phyloP scores from a whole-genome alignment of 768 basidiomycete genomes.

The Psilocybe azurescens region DNA sequence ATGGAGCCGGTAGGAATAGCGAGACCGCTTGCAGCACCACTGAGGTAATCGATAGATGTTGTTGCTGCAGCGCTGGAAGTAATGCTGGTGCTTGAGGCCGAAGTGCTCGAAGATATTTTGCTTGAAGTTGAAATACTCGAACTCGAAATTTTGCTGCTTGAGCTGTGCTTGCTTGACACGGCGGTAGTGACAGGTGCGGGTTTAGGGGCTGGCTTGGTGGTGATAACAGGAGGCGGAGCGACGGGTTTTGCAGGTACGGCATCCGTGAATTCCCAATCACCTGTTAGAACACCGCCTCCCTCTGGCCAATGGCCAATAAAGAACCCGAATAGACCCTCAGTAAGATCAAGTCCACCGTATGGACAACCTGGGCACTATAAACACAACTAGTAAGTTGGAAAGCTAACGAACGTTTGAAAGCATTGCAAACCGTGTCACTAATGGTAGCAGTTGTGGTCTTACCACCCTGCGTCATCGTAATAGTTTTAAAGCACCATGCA shows the following conservation, averaged over 20 bases:
- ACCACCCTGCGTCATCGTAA: slow-evolving; percentile 66
- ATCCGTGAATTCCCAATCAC: slow-evolving; percentile 61
- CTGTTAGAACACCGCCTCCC: slow-evolving; percentile 59
- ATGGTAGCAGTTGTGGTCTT: slow-evolving; percentile 62
- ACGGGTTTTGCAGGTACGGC: slow-evolving; percentile 16
- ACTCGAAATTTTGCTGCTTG: too few relatives aligned
- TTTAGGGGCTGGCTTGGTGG: slow-evolving; percentile 5
- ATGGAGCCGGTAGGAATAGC: slow-evolving; percentile 36
- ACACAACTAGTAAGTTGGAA: slow-evolving; percentile 6
- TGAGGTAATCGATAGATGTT: slow-evolving; percentile 21
- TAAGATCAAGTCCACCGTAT: slow-evolving; percentile 70
- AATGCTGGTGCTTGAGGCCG: slow-evolving; percentile 33
- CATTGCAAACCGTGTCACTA: slow-evolving; percentile 57
- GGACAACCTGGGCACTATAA: slow-evolving; percentile 72
- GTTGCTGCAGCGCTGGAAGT: slow-evolving; percentile 24
- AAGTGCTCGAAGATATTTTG: slow-evolving; percentile 22
- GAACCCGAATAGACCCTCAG: slow-evolving; percentile 64
- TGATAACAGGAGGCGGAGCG: not conserved
- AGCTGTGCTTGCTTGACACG: slow-evolving; percentile 5
- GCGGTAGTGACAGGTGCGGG: slow-evolving; percentile 4
- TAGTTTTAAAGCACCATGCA: slow-evolving; percentile 58
- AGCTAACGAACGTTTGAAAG: not conserved
- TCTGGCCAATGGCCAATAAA: slow-evolving; percentile 45
- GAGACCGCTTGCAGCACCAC: slow-evolving; percentile 33
- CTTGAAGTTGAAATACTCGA: slow-evolving; percentile 22